phyloP scores from a whole-genome alignment of 768 basidiomycete genomes.

The Leccinum subtestaceum region DNA sequence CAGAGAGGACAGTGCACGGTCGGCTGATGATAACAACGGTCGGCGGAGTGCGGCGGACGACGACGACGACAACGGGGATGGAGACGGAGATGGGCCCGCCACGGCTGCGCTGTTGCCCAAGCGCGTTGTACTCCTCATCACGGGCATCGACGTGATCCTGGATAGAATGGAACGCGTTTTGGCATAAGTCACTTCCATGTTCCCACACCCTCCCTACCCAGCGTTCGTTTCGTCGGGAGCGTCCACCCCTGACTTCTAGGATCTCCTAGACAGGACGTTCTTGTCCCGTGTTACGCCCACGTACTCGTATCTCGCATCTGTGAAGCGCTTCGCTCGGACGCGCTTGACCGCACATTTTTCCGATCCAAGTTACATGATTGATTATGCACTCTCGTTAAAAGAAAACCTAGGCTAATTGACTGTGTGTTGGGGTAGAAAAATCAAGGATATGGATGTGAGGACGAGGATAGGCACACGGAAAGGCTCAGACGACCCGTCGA shows the following conservation, averaged over 20 bases:
- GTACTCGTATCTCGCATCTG: not conserved
- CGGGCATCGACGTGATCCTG: slow-evolving; percentile 58
- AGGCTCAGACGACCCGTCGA: not conserved
- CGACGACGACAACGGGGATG: slow-evolving; percentile 3
- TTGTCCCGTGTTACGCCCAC: not conserved
- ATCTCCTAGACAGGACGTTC: not conserved
- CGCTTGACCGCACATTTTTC: not conserved
- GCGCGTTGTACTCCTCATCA: slow-evolving; percentile 56
- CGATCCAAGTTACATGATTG: slow-evolving; percentile 14
- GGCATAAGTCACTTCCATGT: slow-evolving; percentile 13
- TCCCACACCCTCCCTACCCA: not conserved
- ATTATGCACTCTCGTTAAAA: slow-evolving; percentile 15
- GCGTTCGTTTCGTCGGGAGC: not conserved
- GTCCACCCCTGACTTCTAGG: not conserved
- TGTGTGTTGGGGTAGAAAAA: not conserved
- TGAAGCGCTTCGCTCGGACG: not conserved
- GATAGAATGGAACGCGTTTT: slow-evolving; percentile 64
- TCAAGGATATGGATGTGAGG: slow-evolving; percentile 1
- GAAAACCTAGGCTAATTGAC: slow-evolving; percentile 16
- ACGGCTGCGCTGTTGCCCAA: slow-evolving; percentile 48
- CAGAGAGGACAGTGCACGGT: slow-evolving; percentile 11
- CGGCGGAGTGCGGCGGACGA: slow-evolving; percentile 6
- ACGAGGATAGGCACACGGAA: slow-evolving; percentile 8
- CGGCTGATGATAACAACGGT: not conserved
- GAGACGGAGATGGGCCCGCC: slow-evolving; percentile 10